Conservation (phyloP, 192 early-diverging fungal species). For the Backusella psychrophila region DNA sequence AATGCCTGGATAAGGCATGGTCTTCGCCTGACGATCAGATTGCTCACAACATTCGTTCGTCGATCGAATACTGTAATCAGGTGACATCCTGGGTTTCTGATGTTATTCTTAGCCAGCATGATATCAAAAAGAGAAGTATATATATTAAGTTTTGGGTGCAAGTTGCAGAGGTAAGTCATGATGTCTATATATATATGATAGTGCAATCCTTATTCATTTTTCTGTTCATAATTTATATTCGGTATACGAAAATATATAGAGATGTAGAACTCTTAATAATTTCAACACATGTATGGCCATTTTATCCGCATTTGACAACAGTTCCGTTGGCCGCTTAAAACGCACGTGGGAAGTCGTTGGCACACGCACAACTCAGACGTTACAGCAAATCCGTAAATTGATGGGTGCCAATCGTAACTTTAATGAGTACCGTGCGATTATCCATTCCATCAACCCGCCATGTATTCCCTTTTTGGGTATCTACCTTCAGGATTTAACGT, state of each 20-base stretch:
- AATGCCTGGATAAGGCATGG: conserved; percentile 90
- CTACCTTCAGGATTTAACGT: conserved; percentile 85
- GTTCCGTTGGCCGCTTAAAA: conserved; percentile 82
- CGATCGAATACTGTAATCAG: conserved; percentile 80
- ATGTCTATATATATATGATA: not conserved
- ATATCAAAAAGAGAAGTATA: conserved; percentile 71
- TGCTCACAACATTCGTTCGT: conserved; percentile 83
- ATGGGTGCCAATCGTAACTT: conserved; percentile 85
- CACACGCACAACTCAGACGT: conserved; percentile 50
- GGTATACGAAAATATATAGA: conserved; percentile 7
- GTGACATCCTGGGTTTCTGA: conserved; percentile 85
- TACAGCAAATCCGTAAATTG: conserved; percentile 63
- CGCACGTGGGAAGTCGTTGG: conserved; percentile 79
- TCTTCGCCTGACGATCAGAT: conserved; percentile 57
- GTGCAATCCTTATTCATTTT: not conserved
- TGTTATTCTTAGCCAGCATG: conserved; percentile 75
- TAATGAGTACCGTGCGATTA: conserved; percentile 73
- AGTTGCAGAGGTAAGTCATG: conserved; percentile 62
- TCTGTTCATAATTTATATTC: not conserved
- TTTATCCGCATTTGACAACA: conserved; percentile 84
- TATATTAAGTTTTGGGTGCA: conserved; percentile 81
- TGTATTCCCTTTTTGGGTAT: conserved; percentile 83
- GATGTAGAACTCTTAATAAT: conserved; percentile 83
- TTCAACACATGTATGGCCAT: conserved; percentile 89
- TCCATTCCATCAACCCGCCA: conserved; percentile 77